Base-by-base conservation (phyloP, 345 rosid species). In the Physaria fendleri region DNA sequence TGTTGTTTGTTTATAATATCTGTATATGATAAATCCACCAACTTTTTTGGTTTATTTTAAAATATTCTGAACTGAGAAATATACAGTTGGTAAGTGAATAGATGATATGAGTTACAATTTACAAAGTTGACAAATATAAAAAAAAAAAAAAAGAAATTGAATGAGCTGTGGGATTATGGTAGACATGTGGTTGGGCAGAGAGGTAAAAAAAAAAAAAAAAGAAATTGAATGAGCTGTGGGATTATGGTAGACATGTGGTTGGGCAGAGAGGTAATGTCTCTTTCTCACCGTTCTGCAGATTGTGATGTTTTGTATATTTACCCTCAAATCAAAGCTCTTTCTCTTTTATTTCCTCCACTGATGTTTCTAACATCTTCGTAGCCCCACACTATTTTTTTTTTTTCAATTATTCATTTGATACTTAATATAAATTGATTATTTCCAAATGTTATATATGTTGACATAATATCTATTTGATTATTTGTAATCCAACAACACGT, bases 161-260 rank as follows among this genome's bases (percentile, higher is more conserved):
- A 55, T 62, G 74, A 63, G 74, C 64, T 64, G 69, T 70, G 74
- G 62, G 46, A 56, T 62, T 70, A 63, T 63, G 74, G 74, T 48
- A 40, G 74, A 34, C 74, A 70, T 62, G 74, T 70, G 74, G 74
- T 56, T 48, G 74, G 64, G 69, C 74, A 56, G 69, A 64, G 69
- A 56, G 64, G 68, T 70, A n/a, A n/a, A n/a, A n/a, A n/a, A n/a
- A n/a, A n/a, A n/a, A n/a, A n/a, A n/a, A n/a, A n/a, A n/a, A n/a
- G n/a, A n/a, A 41, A 59, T 20, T 45, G 27, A 70, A 55, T 62
- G 74, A 63, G 74, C 64, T 64, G 69, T 70, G 74, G 62, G 46
- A 56, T 62, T 70, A 63, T 63, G 74, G 74, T 48, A 40, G 74
- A 34, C 74, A 70, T 62, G 74, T 70, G 74, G 74, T 56, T 48